A percentile compares a stretch with the other conserved stretches of the same genome.
These are phyloP conservation scores for Epipyxis sp. DNA, from an alignment of 108 stramenopile species.

Conservation along the genomic window DNA sequence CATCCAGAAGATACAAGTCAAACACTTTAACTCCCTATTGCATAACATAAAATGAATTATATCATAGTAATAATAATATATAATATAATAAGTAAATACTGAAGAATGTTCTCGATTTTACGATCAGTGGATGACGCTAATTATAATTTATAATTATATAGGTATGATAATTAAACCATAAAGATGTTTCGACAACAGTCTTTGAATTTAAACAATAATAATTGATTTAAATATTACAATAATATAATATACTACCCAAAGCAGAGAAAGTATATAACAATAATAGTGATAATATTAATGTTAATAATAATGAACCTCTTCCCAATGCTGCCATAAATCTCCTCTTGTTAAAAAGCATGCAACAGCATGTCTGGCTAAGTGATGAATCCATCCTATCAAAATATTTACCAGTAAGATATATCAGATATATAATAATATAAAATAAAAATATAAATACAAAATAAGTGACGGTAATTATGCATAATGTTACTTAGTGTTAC, in stretches of 20 bases:
- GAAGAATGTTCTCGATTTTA: too few species aligned
- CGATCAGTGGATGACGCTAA: too few species aligned
- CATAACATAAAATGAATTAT: background rate
- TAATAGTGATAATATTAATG: background rate
- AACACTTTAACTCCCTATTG: constrained; percentile 48
- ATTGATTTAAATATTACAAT: too few species aligned
- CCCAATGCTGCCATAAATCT: constrained; percentile 91
- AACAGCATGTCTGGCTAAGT: constrained; percentile 85
- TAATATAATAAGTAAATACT: background rate
- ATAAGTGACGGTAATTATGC: too few species aligned
- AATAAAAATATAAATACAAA: background rate
- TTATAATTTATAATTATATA: too few species aligned
- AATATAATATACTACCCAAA: too few species aligned
- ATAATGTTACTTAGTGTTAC: constrained; percentile 49
- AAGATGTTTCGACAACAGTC: too few species aligned
- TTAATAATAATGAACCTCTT: constrained; percentile 51
- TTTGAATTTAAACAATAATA: too few species aligned
- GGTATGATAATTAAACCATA: too few species aligned
- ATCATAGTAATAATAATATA: background rate
- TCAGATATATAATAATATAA: background rate
- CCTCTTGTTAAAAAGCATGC: constrained; percentile 97
- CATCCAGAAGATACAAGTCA: constrained; percentile 78
- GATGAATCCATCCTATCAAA: constrained; percentile 94
- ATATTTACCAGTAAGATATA: background rate
- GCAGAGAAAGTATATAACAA: too few species aligned